These are phyloP conservation scores for Schoenoplectus triqueter DNA, from an alignment of 202 grass and related monocot species.

Conservation along the genomic window DNA sequence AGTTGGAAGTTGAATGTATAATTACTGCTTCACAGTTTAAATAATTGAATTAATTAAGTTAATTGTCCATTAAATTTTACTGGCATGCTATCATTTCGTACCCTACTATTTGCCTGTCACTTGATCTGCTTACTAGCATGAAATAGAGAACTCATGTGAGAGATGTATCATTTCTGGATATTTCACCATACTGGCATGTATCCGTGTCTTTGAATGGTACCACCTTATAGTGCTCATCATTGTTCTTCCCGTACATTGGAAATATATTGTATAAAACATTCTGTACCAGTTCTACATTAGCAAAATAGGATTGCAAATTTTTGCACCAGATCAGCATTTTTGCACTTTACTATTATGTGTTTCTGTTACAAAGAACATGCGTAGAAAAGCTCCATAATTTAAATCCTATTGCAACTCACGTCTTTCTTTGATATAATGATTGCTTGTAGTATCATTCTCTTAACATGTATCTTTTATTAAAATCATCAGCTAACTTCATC, in stretches of 20 bases:
- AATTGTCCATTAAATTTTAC: background rate
- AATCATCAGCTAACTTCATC: conserved; percentile 16
- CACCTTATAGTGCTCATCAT: background rate
- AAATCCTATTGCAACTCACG: no score
- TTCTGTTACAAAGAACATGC: no score
- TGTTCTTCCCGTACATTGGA: background rate
- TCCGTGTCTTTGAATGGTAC: background rate
- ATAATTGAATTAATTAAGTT: conserved; percentile 21
- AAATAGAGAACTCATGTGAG: background rate
- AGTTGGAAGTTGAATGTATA: background rate
- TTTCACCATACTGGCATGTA: no score
- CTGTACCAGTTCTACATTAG: no score
- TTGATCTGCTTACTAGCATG: no score
- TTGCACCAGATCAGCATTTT: background rate
- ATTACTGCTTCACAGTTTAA: background rate
- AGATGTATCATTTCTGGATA: background rate
- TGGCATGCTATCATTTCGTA: no score
- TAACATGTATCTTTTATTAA: background rate
- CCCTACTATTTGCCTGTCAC: no score
- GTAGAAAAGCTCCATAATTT: no score
- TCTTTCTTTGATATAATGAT: background rate
- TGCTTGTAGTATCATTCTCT: background rate
- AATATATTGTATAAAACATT: background rate
- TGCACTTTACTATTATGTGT: background rate
- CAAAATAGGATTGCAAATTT: no score